Evolutionary conservation across 176 grass and related monocot genomes (phyloP).

Genomic region (Eragrostis nindensis): DNA sequence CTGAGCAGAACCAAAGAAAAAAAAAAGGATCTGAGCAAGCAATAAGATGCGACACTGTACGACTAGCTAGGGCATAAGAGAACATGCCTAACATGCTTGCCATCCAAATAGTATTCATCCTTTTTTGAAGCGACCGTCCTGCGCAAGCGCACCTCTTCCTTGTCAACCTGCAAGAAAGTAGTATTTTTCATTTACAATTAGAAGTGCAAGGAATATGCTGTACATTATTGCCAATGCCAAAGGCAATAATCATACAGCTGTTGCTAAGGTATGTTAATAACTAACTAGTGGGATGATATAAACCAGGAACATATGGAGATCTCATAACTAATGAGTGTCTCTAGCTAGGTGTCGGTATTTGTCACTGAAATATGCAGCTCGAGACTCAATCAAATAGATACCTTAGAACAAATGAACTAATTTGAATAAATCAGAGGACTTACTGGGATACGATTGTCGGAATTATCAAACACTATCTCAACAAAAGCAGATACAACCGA

Average conservation of each 20-base stretch:
- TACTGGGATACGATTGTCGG: slow-evolving; percentile 98
- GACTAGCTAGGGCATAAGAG: slow-evolving; percentile 33
- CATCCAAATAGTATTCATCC: slow-evolving; percentile 97
- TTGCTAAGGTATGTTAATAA: neutral
- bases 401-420: slow-evolving; percentile 11
- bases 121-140: slow-evolving; percentile 93
- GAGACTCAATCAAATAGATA: slow-evolving; percentile 13
- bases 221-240: slow-evolving; percentile 16
- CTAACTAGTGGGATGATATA: neutral
- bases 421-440: slow-evolving; percentile 41
- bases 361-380: slow-evolving; percentile 30
- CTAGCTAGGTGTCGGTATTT: neutral
- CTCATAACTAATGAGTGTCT: slow-evolving; percentile 8
- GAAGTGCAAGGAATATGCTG: slow-evolving; percentile 3
- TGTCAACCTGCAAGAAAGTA: slow-evolving; percentile 75
- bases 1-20: slow-evolving; percentile 53
- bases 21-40: slow-evolving; percentile 20
- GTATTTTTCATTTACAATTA: slow-evolving; percentile 24
- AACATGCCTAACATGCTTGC: slow-evolving; percentile 86
- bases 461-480: slow-evolving; percentile 98
- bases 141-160: slow-evolving; percentile 91
- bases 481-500: slow-evolving; percentile 99
- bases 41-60: slow-evolving; percentile 17
- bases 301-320: neutral
- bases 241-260: slow-evolving; percentile 21